Conservation (phyloP, 1,284 basidiomycete genomes). For the Trichosporon sp. region DNA sequence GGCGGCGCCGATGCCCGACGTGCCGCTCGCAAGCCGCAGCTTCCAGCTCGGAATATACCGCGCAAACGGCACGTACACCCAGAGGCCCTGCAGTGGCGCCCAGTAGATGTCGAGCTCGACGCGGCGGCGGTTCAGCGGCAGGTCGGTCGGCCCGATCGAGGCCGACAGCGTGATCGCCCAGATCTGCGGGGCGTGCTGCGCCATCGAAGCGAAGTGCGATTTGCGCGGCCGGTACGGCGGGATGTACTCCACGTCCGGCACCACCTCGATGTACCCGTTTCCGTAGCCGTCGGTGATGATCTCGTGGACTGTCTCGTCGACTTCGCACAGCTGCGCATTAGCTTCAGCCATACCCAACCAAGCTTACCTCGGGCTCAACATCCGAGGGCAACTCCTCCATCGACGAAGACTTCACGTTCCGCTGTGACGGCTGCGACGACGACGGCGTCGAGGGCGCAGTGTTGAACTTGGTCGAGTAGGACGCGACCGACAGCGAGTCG, state of each 20-base stretch:
- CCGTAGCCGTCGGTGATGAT: background rate
- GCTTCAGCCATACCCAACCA: background rate
- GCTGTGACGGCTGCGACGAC: background rate
- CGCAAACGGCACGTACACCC: slow-evolving; percentile 16
- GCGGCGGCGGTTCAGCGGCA: slow-evolving; percentile 19
- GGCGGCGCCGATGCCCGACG: background rate
- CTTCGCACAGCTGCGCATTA: slow-evolving; percentile 6
- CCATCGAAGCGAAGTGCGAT: background rate
- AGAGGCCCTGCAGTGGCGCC: slow-evolving; percentile 11
- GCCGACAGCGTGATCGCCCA: slow-evolving; percentile 21
- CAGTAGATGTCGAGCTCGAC: slow-evolving; percentile 27
- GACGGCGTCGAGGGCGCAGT: background rate
- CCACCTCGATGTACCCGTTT: slow-evolving; percentile 1
- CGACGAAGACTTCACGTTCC: background rate
- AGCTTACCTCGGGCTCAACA: slow-evolving; percentile 10
- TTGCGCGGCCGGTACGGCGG: slow-evolving; percentile 14
- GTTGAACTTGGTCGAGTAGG: background rate
- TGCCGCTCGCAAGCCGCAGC: slow-evolving; percentile 5
- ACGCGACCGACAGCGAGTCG: background rate
- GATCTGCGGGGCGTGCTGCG: background rate
- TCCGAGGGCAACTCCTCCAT: slow-evolving; percentile 5
- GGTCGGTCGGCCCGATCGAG: slow-evolving; percentile 13
- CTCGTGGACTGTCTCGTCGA: background rate
- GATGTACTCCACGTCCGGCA: slow-evolving; percentile 1
- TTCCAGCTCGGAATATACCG: slow-evolving; percentile 12